Conservation (phyloP, 169 alveolate genomes). For the Plasmodium vinckei region DNA sequence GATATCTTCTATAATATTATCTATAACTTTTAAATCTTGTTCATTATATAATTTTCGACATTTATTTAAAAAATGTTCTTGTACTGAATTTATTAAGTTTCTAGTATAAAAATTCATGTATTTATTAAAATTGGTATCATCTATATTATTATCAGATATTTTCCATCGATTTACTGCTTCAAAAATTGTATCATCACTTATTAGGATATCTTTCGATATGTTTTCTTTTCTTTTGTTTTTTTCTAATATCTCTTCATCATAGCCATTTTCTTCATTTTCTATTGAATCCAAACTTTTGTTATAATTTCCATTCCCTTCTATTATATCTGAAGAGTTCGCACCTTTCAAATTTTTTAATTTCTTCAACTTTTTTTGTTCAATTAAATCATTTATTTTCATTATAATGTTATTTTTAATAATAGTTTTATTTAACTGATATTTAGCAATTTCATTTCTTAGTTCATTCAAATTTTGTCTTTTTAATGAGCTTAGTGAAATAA, state of each 20-base stretch:
- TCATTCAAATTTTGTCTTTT: constrained; percentile 83
- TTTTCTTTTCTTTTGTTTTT: constrained; percentile 8
- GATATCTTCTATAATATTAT: constrained; percentile 29
- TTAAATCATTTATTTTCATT: constrained; percentile 69
- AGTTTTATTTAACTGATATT: constrained; percentile 77
- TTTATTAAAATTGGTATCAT: constrained; percentile 32
- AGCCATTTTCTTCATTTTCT: background rate
- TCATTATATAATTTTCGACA: constrained; percentile 37
- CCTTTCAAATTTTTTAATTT: constrained; percentile 28
- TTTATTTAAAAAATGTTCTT: constrained; percentile 21
- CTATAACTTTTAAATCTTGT: constrained; percentile 45
- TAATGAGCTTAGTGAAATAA: constrained; percentile 82
- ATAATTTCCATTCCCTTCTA: background rate
- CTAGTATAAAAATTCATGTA: constrained; percentile 21
- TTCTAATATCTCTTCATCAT: background rate
- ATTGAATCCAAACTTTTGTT: background rate
- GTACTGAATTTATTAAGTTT: constrained; percentile 20
- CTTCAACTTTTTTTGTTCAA: constrained; percentile 44
- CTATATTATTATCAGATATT: constrained; percentile 1
- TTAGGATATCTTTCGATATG: constrained; percentile 26
- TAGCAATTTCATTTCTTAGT: constrained; percentile 78
- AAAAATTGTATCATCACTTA: constrained; percentile 69
- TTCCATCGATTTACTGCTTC: constrained; percentile 76
- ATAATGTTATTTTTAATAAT: constrained; percentile 73
- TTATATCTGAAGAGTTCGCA: background rate